phyloP scores from a whole-genome alignment of 2,329 filamentous ascomycete species.

The Calcarisporium arbuscula region DNA sequence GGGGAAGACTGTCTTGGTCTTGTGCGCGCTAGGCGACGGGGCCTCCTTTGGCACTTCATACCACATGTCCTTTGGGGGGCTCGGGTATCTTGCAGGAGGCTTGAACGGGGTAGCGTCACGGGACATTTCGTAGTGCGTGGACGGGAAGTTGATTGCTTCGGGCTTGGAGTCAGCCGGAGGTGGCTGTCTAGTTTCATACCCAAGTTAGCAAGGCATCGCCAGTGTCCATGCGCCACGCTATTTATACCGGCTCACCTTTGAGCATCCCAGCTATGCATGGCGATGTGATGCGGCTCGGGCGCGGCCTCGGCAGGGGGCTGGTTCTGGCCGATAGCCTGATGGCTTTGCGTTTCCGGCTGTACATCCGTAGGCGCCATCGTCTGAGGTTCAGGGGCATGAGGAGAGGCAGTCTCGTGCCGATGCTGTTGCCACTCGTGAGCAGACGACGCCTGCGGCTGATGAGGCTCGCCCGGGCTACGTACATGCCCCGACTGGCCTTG shows the following conservation, averaged over 20 bases:
- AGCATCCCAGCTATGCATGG: conserved; percentile 44
- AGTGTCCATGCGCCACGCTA: too few species aligned
- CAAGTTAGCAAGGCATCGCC: conserved; percentile 9
- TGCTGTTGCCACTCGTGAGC: too few species aligned
- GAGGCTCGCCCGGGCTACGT: too few species aligned
- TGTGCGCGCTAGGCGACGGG: conserved; percentile 47
- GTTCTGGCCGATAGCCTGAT: too few species aligned
- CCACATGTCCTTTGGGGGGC: conserved; percentile 82
- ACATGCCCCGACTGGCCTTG: too few species aligned
- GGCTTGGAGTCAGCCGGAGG: conserved; percentile 64
- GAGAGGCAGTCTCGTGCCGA: too few species aligned
- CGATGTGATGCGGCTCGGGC: conserved; percentile 13
- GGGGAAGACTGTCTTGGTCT: conserved; percentile 71
- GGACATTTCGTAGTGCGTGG: conserved; percentile 77
- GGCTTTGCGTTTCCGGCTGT: too few species aligned
- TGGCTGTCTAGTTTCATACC: conserved; percentile 45
- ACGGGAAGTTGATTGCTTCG: conserved; percentile 79
- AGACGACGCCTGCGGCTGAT: too few species aligned
- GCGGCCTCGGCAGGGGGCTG: conserved; percentile 11
- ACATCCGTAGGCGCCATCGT: too few species aligned
- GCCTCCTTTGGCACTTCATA: conserved; percentile 69
- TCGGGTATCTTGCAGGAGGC: conserved; percentile 70
- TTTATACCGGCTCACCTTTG: conserved; percentile 40
- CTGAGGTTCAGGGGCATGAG: background rate
- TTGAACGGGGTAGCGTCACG: conserved; percentile 68